Percentiles rank a stretch among this genome's conserved stretches.
phyloP scores from a whole-genome alignment of 441 rosid species.

The Capsella rubella region DNA sequence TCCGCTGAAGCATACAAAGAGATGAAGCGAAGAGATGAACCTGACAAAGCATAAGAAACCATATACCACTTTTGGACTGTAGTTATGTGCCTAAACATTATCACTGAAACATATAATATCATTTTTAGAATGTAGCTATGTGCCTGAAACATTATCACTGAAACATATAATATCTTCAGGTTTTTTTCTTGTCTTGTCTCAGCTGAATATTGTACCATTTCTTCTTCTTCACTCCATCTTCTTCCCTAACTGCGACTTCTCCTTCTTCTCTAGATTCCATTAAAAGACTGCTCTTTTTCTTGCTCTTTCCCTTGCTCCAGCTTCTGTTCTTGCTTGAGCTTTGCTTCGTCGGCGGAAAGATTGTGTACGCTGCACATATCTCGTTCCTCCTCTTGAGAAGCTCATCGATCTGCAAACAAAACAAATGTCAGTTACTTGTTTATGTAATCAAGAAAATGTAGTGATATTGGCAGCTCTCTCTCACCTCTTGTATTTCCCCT shows the following conservation, averaged over 20 bases:
- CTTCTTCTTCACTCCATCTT: slow-evolving; percentile 74
- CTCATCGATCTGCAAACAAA: slow-evolving; percentile 69
- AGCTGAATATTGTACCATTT: slow-evolving; percentile 85
- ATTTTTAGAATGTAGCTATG: neutral
- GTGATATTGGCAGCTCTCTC: slow-evolving; percentile 19
- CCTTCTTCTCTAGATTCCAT: slow-evolving; percentile 73
- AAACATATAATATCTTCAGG: slow-evolving; percentile 47
- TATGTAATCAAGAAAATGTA: neutral
- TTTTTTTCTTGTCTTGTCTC: slow-evolving; percentile 83
- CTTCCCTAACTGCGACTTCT: slow-evolving; percentile 66
- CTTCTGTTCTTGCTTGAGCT: slow-evolving; percentile 64
- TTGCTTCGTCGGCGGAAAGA: slow-evolving; percentile 63
- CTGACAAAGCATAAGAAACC: neutral
- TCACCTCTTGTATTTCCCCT: slow-evolving; percentile 82
- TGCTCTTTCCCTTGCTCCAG: slow-evolving; percentile 47
- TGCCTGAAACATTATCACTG: neutral
- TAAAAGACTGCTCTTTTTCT: slow-evolving; percentile 45
- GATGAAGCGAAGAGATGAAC: neutral
- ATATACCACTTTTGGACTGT: neutral
- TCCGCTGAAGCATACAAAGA: neutral
- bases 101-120: slow-evolving; percentile 4
- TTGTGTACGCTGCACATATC: slow-evolving; percentile 80
- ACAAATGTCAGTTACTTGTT: slow-evolving; percentile 6
- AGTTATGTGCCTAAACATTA: slow-evolving; percentile 3
- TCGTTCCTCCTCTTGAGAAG: slow-evolving; percentile 83